Conservation (phyloP, 106 monocot species). For the Dactylorhiza incarnata region DNA sequence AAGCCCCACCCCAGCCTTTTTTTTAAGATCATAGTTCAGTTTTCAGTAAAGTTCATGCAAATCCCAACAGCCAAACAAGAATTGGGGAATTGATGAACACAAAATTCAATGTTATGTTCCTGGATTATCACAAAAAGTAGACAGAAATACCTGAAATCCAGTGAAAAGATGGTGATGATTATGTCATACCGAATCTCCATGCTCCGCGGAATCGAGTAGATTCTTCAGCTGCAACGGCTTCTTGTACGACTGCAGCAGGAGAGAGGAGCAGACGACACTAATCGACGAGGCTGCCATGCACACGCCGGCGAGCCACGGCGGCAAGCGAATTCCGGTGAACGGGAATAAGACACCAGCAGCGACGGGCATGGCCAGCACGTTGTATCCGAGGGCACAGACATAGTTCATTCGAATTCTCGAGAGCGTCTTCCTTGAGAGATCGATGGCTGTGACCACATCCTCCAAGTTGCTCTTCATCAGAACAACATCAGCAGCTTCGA, state of each 20-base stretch:
- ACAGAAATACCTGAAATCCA: not conserved
- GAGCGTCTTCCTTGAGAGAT: conserved; percentile 74
- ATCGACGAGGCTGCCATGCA: conserved; percentile 86
- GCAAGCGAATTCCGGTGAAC: conserved; percentile 49
- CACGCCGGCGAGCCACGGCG: conserved; percentile 83
- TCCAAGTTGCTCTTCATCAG: conserved; percentile 80
- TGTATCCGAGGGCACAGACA: conserved; percentile 79
- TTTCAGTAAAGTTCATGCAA: too few species aligned
- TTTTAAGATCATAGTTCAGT: too few species aligned
- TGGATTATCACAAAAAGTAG: not conserved
- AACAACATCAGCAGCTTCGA: conserved; percentile 84
- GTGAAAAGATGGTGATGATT: not conserved
- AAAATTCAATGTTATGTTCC: not conserved
- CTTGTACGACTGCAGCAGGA: conserved; percentile 67
- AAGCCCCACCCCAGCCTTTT: too few species aligned
- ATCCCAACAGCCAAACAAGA: too few species aligned
- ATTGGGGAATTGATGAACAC: not conserved
- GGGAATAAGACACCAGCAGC: conserved; percentile 77
- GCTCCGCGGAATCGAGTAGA: not conserved
- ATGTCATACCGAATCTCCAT: conserved; percentile 22
- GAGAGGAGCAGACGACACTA: conserved; percentile 90
- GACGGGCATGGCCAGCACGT: conserved; percentile 61
- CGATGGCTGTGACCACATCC: conserved; percentile 87
- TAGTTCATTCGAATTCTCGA: conserved; percentile 72
- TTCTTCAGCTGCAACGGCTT: conserved; percentile 50